A percentile compares a stretch with the other conserved stretches of the same genome.
phyloP scores from a whole-genome alignment of 73 alveolate genomes.

The Tetrahymena malaccensis region DNA sequence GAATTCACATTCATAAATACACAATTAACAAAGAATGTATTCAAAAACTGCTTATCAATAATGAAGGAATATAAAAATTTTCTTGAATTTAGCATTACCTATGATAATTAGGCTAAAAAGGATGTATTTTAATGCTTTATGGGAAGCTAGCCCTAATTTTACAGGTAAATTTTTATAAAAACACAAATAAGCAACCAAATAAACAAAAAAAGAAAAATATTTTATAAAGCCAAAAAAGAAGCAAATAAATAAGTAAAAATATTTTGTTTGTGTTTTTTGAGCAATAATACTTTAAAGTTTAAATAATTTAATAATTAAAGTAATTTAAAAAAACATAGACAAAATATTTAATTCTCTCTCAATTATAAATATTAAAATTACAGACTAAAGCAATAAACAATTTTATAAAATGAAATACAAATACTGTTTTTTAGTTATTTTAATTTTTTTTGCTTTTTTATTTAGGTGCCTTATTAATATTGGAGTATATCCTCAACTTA shows the following conservation, averaged over 20 bases:
- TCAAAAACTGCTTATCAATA: background rate
- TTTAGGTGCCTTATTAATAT: background rate
- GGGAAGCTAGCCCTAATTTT: background rate
- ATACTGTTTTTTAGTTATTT: no score
- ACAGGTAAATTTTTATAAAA: background rate
- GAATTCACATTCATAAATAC: background rate
- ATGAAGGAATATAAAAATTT: background rate
- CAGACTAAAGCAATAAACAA: no score
- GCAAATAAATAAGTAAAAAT: no score
- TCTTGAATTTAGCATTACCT: background rate
- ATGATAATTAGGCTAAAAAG: background rate
- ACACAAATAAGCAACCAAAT: no score
- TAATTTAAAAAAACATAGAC: no score
- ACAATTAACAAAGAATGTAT: background rate
- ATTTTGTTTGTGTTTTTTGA: no score
- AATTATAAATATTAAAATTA: no score
- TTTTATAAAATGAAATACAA: no score
- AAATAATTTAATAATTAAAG: background rate
- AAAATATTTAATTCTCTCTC: no score
- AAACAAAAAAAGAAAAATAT: no score
- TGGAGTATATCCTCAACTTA: background rate
- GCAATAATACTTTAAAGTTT: no score
- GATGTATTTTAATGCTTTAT: background rate
- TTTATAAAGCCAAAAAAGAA: no score
- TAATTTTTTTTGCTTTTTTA: background rate